Percentiles rank a stretch among this genome's conserved stretches.
Conservation (phyloP, 2,329 filamentous ascomycete genomes). For the Trichoderma sp. region DNA sequence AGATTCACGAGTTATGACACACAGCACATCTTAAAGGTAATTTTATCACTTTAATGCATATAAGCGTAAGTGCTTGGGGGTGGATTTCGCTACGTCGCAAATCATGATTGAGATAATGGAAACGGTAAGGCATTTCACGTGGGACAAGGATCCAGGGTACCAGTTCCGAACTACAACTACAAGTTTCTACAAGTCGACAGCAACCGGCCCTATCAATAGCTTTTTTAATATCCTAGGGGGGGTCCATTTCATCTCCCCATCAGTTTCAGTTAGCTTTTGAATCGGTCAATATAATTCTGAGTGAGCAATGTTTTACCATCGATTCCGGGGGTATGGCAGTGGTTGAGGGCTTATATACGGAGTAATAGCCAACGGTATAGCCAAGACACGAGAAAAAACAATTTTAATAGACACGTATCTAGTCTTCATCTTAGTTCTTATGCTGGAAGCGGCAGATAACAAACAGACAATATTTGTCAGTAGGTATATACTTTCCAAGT, state of each 20-base stretch:
- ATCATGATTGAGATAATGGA: not conserved
- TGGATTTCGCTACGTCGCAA: not conserved
- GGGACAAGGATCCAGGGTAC: not conserved
- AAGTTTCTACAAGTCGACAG: not conserved
- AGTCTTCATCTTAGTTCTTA: not conserved
- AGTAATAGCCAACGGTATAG: not conserved
- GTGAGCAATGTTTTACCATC: not conserved
- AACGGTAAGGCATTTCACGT: not conserved
- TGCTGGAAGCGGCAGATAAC: not conserved
- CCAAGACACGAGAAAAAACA: not conserved
- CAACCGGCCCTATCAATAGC: not conserved
- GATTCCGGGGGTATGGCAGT: not conserved
- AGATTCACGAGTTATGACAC: not conserved
- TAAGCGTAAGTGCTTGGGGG: not conserved
- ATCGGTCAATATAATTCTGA: not conserved
- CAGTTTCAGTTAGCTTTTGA: not conserved
- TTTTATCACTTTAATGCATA: not conserved
- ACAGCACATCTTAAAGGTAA: not conserved
- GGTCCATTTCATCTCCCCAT: not conserved
- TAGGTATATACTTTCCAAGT: not conserved
- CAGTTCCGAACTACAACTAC: not conserved
- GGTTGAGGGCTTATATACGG: not conserved
- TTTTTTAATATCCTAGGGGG: not conserved
- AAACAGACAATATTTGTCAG: not conserved
- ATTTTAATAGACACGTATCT: not conserved